Evolutionary conservation across 2,329 filamentous ascomycete genomes (phyloP).

Genomic region (Calonectria henricotiae): DNA sequence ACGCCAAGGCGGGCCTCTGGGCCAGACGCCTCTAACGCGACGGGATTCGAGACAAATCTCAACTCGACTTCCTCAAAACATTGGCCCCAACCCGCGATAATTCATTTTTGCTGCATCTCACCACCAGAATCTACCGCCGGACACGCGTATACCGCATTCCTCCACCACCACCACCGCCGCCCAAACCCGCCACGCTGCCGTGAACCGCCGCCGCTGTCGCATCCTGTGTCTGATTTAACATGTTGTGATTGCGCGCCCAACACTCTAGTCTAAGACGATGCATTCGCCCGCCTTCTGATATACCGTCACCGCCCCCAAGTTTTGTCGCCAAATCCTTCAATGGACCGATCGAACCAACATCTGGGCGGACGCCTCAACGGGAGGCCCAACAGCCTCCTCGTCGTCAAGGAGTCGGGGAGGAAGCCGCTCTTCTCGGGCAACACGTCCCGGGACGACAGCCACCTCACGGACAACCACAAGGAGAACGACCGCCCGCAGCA

Average conservation of each 20-base stretch:
- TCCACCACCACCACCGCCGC: background rate
- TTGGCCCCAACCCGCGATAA: slow-evolving; percentile 30
- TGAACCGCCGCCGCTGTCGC: background rate
- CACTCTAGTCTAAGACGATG: slow-evolving; percentile 38
- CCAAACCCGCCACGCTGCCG: background rate
- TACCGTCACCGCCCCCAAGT: slow-evolving; percentile 31
- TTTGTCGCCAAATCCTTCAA: slow-evolving; percentile 34
- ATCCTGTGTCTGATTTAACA: slow-evolving; percentile 19
- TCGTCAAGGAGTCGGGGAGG: slow-evolving; percentile 61
- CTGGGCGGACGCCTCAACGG: slow-evolving; percentile 44
- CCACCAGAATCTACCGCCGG: background rate
- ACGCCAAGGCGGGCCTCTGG: slow-evolving; percentile 26
- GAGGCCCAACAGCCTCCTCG: slow-evolving; percentile 51
- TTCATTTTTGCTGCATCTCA: slow-evolving; percentile 23
- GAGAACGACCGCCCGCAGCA: slow-evolving; percentile 44
- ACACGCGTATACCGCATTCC: slow-evolving; percentile 22
- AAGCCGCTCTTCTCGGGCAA: slow-evolving; percentile 60
- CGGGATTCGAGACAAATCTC: slow-evolving; percentile 21
- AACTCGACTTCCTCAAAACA: slow-evolving; percentile 34
- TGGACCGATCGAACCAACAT: slow-evolving; percentile 52
- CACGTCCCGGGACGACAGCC: slow-evolving; percentile 43
- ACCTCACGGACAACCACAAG: slow-evolving; percentile 44
- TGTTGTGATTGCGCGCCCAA: slow-evolving; percentile 49
- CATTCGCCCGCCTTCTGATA: slow-evolving; percentile 41
- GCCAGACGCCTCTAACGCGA: slow-evolving; percentile 30